These are phyloP conservation scores for Nemania bipapillata DNA, from an alignment of 2,329 filamentous ascomycete species.

Conservation along the genomic window DNA sequence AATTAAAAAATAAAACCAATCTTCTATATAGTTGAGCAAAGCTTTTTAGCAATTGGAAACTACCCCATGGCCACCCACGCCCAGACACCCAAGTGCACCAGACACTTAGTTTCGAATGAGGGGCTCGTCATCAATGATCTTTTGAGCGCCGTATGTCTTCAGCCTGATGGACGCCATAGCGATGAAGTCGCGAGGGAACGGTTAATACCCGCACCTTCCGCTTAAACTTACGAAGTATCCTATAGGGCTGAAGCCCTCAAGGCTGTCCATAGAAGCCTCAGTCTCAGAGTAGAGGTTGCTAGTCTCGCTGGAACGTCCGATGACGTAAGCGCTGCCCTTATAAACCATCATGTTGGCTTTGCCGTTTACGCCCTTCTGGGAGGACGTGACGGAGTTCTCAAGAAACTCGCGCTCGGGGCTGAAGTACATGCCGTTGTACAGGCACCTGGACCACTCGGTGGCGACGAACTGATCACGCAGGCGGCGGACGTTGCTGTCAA, in stretches of 20 bases:
- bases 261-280: constrained; percentile 63
- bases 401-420: constrained; percentile 67
- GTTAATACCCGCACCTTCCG: too few species aligned
- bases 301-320: constrained; percentile 58
- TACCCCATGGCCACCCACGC: too few species aligned
- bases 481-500: constrained; percentile 68
- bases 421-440: constrained; percentile 64
- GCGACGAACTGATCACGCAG: constrained; percentile 63
- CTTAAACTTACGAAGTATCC: not conserved
- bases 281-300: constrained; percentile 63
- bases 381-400: constrained; percentile 69
- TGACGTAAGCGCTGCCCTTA: constrained; percentile 59
- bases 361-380: constrained; percentile 63
- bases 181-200: constrained; percentile 69
- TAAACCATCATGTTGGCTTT: constrained; percentile 54
- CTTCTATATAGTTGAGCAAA: too few species aligned
- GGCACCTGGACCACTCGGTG: constrained; percentile 53
- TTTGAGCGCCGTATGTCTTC: constrained; percentile 63
- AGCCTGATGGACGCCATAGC: constrained; percentile 74
- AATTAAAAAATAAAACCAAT: too few species aligned
- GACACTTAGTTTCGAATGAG: constrained; percentile 46
- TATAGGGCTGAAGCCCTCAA: constrained; percentile 54
- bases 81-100: too few species aligned
- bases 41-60: too few species aligned
- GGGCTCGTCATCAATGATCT: constrained; percentile 56